Conservation (phyloP, 441 rosid species). For the California macrophylla region DNA sequence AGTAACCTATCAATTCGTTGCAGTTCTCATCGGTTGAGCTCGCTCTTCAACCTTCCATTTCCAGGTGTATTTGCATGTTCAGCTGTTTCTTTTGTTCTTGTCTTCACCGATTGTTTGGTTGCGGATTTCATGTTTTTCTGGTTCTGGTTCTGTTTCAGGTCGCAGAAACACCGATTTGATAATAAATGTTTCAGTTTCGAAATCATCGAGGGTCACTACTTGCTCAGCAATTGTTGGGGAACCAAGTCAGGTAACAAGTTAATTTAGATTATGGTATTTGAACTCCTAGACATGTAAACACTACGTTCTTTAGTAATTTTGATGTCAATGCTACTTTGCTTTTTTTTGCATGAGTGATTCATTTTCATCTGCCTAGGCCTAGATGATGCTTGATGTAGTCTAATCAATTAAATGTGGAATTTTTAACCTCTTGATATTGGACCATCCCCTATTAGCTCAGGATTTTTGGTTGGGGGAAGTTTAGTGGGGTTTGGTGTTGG, state of each 20-base stretch:
- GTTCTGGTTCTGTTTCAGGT: constrained; percentile 23
- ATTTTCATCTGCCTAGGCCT: not conserved
- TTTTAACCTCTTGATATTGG: not conserved
- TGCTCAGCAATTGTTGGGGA: constrained; percentile 28
- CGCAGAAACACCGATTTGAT: constrained; percentile 20
- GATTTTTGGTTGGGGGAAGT: not conserved
- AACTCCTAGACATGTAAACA: no score
- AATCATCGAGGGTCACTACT: constrained; percentile 15
- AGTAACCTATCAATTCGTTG: not conserved
- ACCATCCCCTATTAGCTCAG: not conserved
- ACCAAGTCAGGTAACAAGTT: not conserved
- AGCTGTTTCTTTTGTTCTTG: not conserved
- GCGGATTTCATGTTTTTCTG: not conserved
- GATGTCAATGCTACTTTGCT: not conserved
- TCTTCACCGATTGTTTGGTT: not conserved
- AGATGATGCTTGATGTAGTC: not conserved
- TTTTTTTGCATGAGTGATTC: not conserved
- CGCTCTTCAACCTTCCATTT: not conserved
- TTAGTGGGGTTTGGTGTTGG: not conserved
- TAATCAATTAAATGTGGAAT: not conserved
- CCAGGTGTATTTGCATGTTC: not conserved
- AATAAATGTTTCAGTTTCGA: constrained; percentile 18
- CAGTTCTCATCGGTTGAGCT: not conserved
- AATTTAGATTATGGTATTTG: not conserved
- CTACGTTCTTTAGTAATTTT: not conserved